A percentile compares a stretch with the other conserved stretches of the same genome.
phyloP scores from a whole-genome alignment of 148 eudicot genomes.

The Camellia lanceoleosa region DNA sequence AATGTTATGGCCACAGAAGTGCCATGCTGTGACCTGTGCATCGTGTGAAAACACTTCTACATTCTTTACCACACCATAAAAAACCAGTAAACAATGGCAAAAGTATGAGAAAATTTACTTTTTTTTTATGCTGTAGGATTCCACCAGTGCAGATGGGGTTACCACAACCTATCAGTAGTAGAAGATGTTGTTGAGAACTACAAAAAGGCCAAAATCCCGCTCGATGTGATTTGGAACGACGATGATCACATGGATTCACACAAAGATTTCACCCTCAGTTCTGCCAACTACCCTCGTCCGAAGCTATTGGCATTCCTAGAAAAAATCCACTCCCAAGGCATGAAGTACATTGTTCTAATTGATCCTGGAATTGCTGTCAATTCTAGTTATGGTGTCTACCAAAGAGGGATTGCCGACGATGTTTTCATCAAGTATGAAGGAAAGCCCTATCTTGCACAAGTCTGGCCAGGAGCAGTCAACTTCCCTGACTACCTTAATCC shows the following conservation, averaged over 20 bases:
- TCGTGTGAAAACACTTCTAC: too few species aligned
- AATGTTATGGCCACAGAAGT: too few species aligned
- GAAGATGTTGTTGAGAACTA: conserved; percentile 89
- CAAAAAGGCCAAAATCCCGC: conserved; percentile 80
- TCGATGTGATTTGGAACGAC: conserved; percentile 97
- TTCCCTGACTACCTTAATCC: conserved; percentile 96
- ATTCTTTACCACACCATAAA: too few species aligned
- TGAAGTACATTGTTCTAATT: conserved; percentile 87
- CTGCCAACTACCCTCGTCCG: conserved; percentile 59
- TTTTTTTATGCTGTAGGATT: conserved; percentile 50
- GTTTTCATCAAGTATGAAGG: conserved; percentile 88
- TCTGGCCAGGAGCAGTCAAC: conserved; percentile 97
- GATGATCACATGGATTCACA: conserved; percentile 95
- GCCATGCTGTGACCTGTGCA: too few species aligned
- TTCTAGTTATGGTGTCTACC: conserved; percentile 68
- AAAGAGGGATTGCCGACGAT: conserved; percentile 67
- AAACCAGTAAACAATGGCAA: too few species aligned
- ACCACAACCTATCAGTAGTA: conserved; percentile 74
- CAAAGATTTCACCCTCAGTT: conserved; percentile 94
- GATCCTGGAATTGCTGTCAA: conserved; percentile 93
- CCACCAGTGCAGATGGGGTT: conserved; percentile 99
- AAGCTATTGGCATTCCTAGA: conserved; percentile 63
- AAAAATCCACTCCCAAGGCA: conserved; percentile 75
- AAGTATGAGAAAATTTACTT: neutral
- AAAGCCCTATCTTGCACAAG: conserved; percentile 84